Evolutionary conservation across 2,329 filamentous ascomycete species (phyloP).

Genomic region (Leptographium radiaticola): DNA sequence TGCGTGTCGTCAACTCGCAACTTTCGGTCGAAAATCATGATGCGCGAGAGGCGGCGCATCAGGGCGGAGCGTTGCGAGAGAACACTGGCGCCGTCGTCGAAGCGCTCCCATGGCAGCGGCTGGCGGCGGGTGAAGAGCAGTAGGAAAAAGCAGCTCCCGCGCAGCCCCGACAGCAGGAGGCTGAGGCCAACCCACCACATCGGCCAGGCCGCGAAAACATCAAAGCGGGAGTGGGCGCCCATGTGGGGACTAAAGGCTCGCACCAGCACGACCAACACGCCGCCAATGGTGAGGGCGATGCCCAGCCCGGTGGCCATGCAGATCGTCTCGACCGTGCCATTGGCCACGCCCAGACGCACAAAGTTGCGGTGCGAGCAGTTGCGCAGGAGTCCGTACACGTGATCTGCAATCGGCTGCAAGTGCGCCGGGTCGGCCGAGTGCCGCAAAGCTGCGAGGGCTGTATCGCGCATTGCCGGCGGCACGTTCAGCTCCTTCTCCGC

Average conservation of each 20-base stretch:
- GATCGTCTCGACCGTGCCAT: slow-evolving; percentile 34
- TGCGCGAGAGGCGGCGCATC: slow-evolving; percentile 18
- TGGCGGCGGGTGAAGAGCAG: slow-evolving; percentile 31
- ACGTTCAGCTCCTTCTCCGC: slow-evolving; percentile 35
- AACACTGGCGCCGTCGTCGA: slow-evolving; percentile 23
- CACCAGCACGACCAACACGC: slow-evolving; percentile 26
- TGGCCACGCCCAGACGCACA: slow-evolving; percentile 39
- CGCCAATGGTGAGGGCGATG: slow-evolving; percentile 24
- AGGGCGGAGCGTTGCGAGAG: slow-evolving; percentile 15
- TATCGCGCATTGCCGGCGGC: slow-evolving; percentile 25
- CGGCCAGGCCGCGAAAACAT: slow-evolving; percentile 29
- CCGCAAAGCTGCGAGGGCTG: slow-evolving; percentile 23
- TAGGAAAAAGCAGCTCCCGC: slow-evolving; percentile 34
- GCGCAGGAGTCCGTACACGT: slow-evolving; percentile 30
- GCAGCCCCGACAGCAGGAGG: slow-evolving; percentile 28
- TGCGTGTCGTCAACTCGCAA: slow-evolving; percentile 29
- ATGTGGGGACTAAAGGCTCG: slow-evolving; percentile 24
- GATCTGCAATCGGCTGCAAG: slow-evolving; percentile 30
- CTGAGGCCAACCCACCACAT: slow-evolving; percentile 31
- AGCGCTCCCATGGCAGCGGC: slow-evolving; percentile 32
- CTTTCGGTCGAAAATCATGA: slow-evolving; percentile 36
- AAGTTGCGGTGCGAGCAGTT: slow-evolving; percentile 38
- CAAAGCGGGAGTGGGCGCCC: slow-evolving; percentile 26
- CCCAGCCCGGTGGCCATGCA: slow-evolving; percentile 32
- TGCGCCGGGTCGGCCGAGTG: slow-evolving; percentile 23